phyloP scores from a whole-genome alignment of 805 yeast genomes.

The Komagataella pastoris region DNA sequence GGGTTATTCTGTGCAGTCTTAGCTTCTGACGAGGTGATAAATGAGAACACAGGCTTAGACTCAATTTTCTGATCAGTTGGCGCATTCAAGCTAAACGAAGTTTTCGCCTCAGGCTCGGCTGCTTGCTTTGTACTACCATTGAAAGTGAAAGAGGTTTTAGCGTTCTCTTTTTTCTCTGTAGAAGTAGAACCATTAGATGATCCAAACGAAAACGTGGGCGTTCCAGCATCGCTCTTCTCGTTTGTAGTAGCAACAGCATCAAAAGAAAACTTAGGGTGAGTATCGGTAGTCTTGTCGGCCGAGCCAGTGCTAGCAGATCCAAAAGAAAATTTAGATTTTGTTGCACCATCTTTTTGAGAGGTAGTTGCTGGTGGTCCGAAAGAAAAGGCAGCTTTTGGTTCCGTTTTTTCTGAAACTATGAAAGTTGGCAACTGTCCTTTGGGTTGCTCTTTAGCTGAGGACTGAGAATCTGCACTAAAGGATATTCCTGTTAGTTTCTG shows the following conservation, averaged over 20 bases:
- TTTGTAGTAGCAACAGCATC: background rate
- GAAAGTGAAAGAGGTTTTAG: conserved; percentile 6
- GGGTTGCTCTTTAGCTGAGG: background rate
- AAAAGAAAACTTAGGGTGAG: background rate
- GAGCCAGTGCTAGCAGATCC: background rate
- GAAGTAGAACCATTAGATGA: background rate
- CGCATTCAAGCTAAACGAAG: background rate
- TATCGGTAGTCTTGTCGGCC: background rate
- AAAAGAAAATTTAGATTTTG: background rate
- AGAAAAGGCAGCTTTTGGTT: background rate
- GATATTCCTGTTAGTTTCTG: conserved; percentile 3
- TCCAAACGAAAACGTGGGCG: conserved; percentile 1
- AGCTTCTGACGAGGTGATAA: background rate
- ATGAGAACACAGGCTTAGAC: background rate
- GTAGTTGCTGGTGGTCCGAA: background rate
- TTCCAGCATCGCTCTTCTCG: background rate
- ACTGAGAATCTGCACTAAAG: background rate
- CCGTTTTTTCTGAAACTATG: background rate
- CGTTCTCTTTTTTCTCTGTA: conserved; percentile 1
- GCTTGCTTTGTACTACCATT: conserved; percentile 1
- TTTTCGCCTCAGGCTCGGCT: background rate
- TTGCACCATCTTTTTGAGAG: background rate
- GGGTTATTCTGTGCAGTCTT: background rate
- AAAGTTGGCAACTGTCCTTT: background rate
- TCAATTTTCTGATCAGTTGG: background rate